Base-by-base conservation (phyloP, 805 yeast genomes). In the Wickerhamiella shivajii region DNA sequence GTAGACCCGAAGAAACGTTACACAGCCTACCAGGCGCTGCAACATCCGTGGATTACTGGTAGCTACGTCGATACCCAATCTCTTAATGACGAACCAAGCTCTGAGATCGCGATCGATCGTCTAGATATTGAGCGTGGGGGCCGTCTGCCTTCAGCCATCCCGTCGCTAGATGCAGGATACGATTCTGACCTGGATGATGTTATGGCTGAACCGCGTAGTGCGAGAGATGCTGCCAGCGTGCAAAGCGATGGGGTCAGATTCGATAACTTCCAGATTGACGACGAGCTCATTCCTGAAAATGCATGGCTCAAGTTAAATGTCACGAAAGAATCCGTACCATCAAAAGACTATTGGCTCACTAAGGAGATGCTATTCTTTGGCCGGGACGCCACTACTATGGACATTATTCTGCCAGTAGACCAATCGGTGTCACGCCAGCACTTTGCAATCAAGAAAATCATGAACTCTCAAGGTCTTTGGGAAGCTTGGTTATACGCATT, bases 391-490 rank as follows among this genome's bases (percentile, higher is more conserved):
- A 69, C 38, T 6, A 18, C 28, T n/a, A 42, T 44, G 20, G 68
- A 78, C 48, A 64, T 69, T 21, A 61, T 60, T 27, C 67, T 80
- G 12, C 59, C 67, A 20, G 18, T 23, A 14, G 95, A 85, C 44
- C 77, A 67, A 44, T 57, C 95, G 29, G 66, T 87, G 45, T 85
- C 96, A 2, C 79, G 83, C 42, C 63, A 75, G 1, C 97, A 90
- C 54, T 84, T 95, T 52, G 57, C 73, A 19, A 60, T 87, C 10
- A 46, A 76, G 47, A 39, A 44, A 5, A 18, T 12, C n/a, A 12
- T 11, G 7, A 13, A 74, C 0, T 19, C 19, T 5, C 27, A 26
- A 20, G 33, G 37, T 2, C 20, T 10, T 6, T 83, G 75, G 36
- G 85, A 75, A 49, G 61, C 79, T n/a, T 81, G 93, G 93, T 57